Conservation (phyloP, 2,329 filamentous ascomycete species). For the Lachnellula arida region DNA sequence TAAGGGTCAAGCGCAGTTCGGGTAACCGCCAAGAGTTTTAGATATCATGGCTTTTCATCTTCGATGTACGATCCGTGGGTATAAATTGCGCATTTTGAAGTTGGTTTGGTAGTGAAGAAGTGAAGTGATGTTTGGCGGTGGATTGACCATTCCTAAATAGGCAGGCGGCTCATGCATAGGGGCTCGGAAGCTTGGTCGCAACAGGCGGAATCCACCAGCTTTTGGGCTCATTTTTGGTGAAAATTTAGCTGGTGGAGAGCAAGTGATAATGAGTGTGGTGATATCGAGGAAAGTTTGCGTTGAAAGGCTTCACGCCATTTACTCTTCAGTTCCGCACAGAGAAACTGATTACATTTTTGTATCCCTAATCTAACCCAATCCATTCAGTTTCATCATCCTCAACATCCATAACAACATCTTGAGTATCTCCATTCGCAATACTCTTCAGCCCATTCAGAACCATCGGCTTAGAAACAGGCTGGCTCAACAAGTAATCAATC, state of each 20-base stretch:
- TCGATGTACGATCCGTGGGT: too few relatives aligned
- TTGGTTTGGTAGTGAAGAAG: background rate
- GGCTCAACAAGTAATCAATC: slow-evolving; percentile 72
- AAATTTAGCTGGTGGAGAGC: too few relatives aligned
- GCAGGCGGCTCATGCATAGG: background rate
- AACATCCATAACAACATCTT: slow-evolving; percentile 32
- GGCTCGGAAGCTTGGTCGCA: too few relatives aligned
- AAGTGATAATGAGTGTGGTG: too few relatives aligned
- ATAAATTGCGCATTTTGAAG: background rate
- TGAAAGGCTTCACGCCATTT: too few relatives aligned
- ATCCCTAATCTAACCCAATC: slow-evolving; percentile 46
- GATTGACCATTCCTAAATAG: background rate
- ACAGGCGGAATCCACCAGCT: too few relatives aligned
- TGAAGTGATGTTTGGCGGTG: background rate
- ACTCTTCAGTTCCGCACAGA: background rate
- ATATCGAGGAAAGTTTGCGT: too few relatives aligned
- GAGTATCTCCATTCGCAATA: slow-evolving; percentile 28
- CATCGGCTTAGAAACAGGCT: slow-evolving; percentile 35
- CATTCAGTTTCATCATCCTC: slow-evolving; percentile 43
- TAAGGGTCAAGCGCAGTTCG: too few relatives aligned
- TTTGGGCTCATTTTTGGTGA: too few relatives aligned
- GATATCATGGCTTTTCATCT: too few relatives aligned
- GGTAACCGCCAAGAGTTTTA: too few relatives aligned
- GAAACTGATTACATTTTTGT: too few relatives aligned
- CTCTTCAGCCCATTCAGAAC: slow-evolving; percentile 28